phyloP scores from a whole-genome alignment of 192 early-diverging fungal species.

The Entomortierella parvispora region DNA sequence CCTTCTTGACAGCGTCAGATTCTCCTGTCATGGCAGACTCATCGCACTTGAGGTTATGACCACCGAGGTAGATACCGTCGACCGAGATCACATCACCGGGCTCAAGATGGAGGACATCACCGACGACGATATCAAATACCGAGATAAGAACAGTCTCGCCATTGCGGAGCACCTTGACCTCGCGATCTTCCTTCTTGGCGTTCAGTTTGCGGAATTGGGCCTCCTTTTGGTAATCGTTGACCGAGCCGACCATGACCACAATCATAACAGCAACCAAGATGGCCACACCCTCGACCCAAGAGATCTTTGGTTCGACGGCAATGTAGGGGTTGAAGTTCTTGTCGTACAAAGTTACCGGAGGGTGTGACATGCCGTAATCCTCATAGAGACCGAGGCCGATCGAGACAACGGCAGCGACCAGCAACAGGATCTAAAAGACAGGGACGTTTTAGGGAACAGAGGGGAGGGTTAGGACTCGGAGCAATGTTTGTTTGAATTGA shows the following conservation, averaged over 20 bases:
- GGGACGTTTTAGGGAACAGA: not conserved
- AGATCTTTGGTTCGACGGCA: slow-evolving; percentile 53
- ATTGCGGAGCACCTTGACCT: slow-evolving; percentile 78
- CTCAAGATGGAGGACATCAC: slow-evolving; percentile 86
- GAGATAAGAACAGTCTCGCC: slow-evolving; percentile 74
- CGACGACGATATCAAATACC: slow-evolving; percentile 83
- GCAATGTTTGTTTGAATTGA: no score
- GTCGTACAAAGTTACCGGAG: slow-evolving; percentile 41
- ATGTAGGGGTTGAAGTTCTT: slow-evolving; percentile 6
- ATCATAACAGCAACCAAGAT: slow-evolving; percentile 83
- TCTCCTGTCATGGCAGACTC: slow-evolving; percentile 95
- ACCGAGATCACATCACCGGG: slow-evolving; percentile 93
- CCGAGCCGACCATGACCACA: slow-evolving; percentile 75
- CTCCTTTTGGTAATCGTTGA: slow-evolving; percentile 89
- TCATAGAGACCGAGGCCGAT: slow-evolving; percentile 82
- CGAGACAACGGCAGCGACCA: slow-evolving; percentile 79
- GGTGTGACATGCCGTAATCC: slow-evolving; percentile 62
- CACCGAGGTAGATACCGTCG: slow-evolving; percentile 86
- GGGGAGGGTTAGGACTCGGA: no score
- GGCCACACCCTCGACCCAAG: slow-evolving; percentile 89
- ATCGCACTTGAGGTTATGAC: slow-evolving; percentile 85
- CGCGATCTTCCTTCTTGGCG: slow-evolving; percentile 84
- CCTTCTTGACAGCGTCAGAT: slow-evolving; percentile 86
- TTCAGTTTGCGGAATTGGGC: slow-evolving; percentile 83
- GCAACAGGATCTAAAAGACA: slow-evolving; percentile 69